Conservation (phyloP, 2,329 filamentous ascomycete species). For the Claviceps paspali region DNA sequence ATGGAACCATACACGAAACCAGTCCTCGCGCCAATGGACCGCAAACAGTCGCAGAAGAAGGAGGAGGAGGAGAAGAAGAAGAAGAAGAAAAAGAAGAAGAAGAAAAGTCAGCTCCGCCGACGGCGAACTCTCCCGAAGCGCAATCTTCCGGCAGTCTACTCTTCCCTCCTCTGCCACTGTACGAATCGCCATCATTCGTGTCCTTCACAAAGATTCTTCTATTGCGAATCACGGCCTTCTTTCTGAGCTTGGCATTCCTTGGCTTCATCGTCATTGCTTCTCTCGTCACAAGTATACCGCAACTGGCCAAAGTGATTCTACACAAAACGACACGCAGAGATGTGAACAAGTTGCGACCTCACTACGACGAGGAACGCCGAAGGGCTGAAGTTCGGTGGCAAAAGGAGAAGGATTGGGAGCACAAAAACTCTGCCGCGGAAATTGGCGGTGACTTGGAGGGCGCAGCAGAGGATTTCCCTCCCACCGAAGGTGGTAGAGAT, state of each 20-base stretch:
- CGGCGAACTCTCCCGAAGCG: not conserved
- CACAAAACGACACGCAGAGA: conserved; percentile 41
- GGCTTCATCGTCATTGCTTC: conserved; percentile 61
- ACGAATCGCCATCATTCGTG: conserved; percentile 56
- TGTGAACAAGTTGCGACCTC: conserved; percentile 46
- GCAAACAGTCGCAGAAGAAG: conserved; percentile 38
- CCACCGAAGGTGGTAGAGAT: conserved; percentile 69
- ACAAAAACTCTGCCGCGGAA: conserved; percentile 20
- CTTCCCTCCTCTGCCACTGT: conserved; percentile 72
- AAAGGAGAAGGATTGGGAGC: conserved; percentile 48
- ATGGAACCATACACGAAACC: not conserved
- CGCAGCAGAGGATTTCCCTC: conserved; percentile 43
- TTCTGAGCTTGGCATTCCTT: conserved; percentile 66
- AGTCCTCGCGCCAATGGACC: conserved; percentile 3
- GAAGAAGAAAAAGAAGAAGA: no score
- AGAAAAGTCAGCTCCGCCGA: not conserved
- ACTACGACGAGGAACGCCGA: conserved; percentile 56
- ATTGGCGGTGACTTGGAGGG: conserved; percentile 26
- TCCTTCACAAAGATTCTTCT: not conserved
- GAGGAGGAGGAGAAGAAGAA: no score
- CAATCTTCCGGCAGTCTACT: conserved; percentile 49
- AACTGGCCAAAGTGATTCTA: conserved; percentile 31
- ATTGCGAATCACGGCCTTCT: conserved; percentile 48
- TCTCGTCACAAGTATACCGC: conserved; percentile 49
- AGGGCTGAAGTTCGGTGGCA: conserved; percentile 40